Conservation (phyloP, 2,329 filamentous ascomycete species). For the Lecanicillium sp. region DNA sequence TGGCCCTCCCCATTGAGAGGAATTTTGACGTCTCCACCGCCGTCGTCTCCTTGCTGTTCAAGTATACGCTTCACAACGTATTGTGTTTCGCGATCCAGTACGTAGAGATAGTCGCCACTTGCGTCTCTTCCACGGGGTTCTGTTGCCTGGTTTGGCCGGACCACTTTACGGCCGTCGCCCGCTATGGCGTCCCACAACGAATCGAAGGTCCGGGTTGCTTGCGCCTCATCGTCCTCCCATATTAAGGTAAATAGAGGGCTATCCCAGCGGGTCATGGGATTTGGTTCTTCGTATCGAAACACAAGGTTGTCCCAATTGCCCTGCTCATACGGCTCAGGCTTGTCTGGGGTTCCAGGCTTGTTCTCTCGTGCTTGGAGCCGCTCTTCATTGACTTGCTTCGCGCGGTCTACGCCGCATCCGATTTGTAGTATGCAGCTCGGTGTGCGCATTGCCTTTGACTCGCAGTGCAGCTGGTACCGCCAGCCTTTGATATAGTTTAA, state of each 20-base stretch:
- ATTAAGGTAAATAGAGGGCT: conserved; percentile 73
- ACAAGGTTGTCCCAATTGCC: conserved; percentile 70
- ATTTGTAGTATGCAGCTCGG: conserved; percentile 67
- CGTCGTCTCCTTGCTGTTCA: conserved; percentile 63
- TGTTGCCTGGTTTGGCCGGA: conserved; percentile 70
- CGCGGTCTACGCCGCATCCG: conserved; percentile 46
- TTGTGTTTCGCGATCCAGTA: conserved; percentile 72
- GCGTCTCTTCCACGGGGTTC: conserved; percentile 56
- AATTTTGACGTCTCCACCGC: conserved; percentile 50
- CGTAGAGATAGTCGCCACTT: conserved; percentile 67
- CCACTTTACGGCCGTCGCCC: conserved; percentile 52
- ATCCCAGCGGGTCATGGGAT: conserved; percentile 79
- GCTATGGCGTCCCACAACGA: conserved; percentile 69
- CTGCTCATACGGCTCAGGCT: conserved; percentile 38
- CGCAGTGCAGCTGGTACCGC: conserved; percentile 79
- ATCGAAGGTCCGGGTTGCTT: conserved; percentile 47
- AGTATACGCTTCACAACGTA: conserved; percentile 65
- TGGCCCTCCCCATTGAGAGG: conserved; percentile 24
- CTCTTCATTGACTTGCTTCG: conserved; percentile 51
- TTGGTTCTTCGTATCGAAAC: conserved; percentile 80
- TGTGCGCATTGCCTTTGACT: conserved; percentile 72
- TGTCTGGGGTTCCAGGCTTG: conserved; percentile 4
- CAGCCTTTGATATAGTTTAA: conserved; percentile 88
- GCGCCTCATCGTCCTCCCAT: conserved; percentile 64
- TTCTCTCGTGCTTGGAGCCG: conserved; percentile 33